A percentile compares a stretch with the other conserved stretches of the same genome.
Evolutionary conservation across 192 early-diverging fungal genomes (phyloP).

Genomic region (Phlyctochytrium arcticum): DNA sequence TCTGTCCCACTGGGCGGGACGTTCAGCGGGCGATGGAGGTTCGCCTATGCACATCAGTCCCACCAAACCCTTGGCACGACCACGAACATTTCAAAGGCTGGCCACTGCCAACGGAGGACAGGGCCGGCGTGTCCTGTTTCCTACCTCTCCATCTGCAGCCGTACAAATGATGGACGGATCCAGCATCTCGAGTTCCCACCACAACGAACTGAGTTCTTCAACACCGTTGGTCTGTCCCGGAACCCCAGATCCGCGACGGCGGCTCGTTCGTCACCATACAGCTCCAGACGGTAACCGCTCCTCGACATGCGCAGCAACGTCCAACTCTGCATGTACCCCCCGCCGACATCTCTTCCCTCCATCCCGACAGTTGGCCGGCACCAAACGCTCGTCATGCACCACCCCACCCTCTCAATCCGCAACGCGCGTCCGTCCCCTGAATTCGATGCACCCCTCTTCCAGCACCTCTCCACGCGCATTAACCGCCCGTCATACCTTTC

Average conservation of each 20-base stretch:
- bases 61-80: neutral
- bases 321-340: neutral
- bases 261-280: conserved; percentile 10
- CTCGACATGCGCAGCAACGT: neutral
- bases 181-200: neutral
- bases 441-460: too few relatives aligned
- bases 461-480: too few relatives aligned
- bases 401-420: conserved; percentile 11
- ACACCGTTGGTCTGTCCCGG: neutral
- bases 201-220: neutral
- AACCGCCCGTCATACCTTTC: too few relatives aligned
- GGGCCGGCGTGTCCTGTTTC: too few relatives aligned
- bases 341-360: too few relatives aligned
- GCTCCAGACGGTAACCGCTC: neutral
- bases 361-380: conserved; percentile 3
- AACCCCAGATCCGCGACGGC: conserved; percentile 16
- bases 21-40: neutral
- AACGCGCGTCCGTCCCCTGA: neutral
- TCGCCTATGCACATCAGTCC: neutral
- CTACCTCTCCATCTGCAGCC: too few relatives aligned
- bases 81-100: neutral
- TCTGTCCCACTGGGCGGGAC: neutral
- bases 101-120: neutral
- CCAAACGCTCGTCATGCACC: conserved; percentile 11
- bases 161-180: too few relatives aligned